Base-by-base conservation (phyloP, 176 grass and related monocot genomes). In the Pontederia crassipes region DNA sequence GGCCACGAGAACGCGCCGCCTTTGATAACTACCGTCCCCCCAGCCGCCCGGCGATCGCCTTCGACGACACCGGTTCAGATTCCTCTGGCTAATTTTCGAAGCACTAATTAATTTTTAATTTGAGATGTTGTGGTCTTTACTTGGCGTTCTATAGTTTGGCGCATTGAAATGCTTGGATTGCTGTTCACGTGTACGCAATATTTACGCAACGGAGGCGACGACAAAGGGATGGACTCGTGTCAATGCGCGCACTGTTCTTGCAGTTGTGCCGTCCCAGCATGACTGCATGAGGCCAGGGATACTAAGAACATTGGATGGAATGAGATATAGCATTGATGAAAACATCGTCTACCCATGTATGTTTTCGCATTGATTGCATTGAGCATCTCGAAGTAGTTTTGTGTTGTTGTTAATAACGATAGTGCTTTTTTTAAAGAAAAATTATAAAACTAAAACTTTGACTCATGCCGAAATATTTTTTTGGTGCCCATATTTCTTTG, bases 51-150 rank as follows among this genome's bases (percentile, higher is more conserved):
- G 20, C 20, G 20, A 24, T 24, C 20, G 20, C 20, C 20, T 24
- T 24, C 20, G 20, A 24, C 13, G 57, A n/a, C 64, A n/a, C 20
- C 57, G 53, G 58, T 32, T 75, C 8, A 55, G 11, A 4, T 64
- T 13, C 57, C 55, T 77, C 57, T 24, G 20, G 20, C 20, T 24
- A 24, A 24, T 24, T 24, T 24, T 24, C 20, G 20, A 24, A 24
- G 80, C 79, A 18, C 72, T 71, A 51, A 2, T 79, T 64, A 11
- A 61, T 45, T 26, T 78, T 56, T 78, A 7, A 24, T 90, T 0
- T 83, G 87, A 11, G 83, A 73, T 8, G 81, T 96, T 15, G 45
- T 90, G 1, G 76, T 96, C 65, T 90, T 87, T 10, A 82, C 92
- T 17, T 46, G 9, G 27, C 27, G 54, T 46, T 61, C 48, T 18